phyloP scores from a whole-genome alignment of 305 asterid genomes.

The Rubia tinctorum region DNA sequence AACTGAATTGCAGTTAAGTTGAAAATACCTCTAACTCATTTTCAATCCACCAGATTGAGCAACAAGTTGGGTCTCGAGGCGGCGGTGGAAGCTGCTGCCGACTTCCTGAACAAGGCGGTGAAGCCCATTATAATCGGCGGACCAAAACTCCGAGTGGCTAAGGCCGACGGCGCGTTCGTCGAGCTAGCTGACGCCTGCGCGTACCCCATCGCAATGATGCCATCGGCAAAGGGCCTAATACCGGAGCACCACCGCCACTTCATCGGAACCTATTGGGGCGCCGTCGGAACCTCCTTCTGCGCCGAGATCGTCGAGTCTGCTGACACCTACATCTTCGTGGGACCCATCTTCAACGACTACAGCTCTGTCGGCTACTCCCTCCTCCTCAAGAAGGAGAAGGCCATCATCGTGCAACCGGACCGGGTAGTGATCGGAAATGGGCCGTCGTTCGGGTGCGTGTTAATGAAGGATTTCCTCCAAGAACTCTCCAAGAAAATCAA shows the following conservation, averaged over 20 bases:
- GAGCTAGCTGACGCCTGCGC: slow-evolving; percentile 45
- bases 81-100: slow-evolving; percentile 58
- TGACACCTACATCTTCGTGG: slow-evolving; percentile 48
- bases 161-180: slow-evolving; percentile 41
- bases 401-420: slow-evolving; percentile 57
- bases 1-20: no score
- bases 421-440: slow-evolving; percentile 54
- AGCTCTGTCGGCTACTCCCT: slow-evolving; percentile 57
- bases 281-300: slow-evolving; percentile 44
- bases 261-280: slow-evolving; percentile 62
- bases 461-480: slow-evolving; percentile 49
- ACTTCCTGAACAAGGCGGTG: slow-evolving; percentile 59
- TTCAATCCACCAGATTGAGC: slow-evolving; percentile 17
- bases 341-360: slow-evolving; percentile 50
- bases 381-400: slow-evolving; percentile 51
- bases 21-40: no score
- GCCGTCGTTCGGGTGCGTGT: slow-evolving; percentile 55
- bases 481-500: slow-evolving; percentile 37
- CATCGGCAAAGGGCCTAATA: slow-evolving; percentile 48
- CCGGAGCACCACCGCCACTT: slow-evolving; percentile 47
- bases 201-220: slow-evolving; percentile 42
- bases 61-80: slow-evolving; percentile 44
- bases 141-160: slow-evolving; percentile 51
- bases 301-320: slow-evolving; percentile 53
- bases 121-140: slow-evolving; percentile 69